Percentiles rank a stretch among this genome's conserved stretches.
Evolutionary conservation across 2,329 filamentous ascomycete species (phyloP).

Genomic region (Aureobasidium sp.): DNA sequence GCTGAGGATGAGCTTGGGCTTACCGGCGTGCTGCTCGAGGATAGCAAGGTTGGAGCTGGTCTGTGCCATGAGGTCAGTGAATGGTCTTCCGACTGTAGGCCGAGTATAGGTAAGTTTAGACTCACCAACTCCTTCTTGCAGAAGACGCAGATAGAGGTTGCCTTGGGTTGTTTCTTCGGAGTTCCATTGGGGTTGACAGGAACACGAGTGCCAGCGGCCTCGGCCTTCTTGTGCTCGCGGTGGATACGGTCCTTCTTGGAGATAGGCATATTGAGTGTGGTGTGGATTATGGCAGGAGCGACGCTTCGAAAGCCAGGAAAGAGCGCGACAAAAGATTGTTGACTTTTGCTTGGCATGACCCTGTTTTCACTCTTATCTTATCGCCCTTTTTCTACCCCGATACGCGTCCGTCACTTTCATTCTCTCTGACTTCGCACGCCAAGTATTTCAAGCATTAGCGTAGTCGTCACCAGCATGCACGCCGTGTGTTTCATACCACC

Average conservation of each 20-base stretch:
- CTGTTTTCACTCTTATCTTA: slow-evolving; percentile 6
- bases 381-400: background rate
- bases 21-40: slow-evolving; percentile 42
- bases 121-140: slow-evolving; percentile 26
- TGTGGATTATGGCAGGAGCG: background rate
- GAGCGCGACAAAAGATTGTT: background rate
- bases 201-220: slow-evolving; percentile 47
- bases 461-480: background rate
- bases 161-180: slow-evolving; percentile 49
- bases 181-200: slow-evolving; percentile 50
- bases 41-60: slow-evolving; percentile 46
- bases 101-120: background rate
- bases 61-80: slow-evolving; percentile 17
- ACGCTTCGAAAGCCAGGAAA: background rate
- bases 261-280: slow-evolving; percentile 36
- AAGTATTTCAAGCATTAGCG: background rate
- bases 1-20: too few species aligned
- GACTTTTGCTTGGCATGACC: slow-evolving; percentile 8
- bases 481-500: background rate
- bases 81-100: background rate
- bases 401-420: background rate
- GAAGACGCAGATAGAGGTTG: slow-evolving; percentile 36
- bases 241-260: slow-evolving; percentile 46
- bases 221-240: slow-evolving; percentile 51
- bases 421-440: background rate